Conservation (phyloP, 2,329 filamentous ascomycete species). For the Exophiala bonariae region DNA sequence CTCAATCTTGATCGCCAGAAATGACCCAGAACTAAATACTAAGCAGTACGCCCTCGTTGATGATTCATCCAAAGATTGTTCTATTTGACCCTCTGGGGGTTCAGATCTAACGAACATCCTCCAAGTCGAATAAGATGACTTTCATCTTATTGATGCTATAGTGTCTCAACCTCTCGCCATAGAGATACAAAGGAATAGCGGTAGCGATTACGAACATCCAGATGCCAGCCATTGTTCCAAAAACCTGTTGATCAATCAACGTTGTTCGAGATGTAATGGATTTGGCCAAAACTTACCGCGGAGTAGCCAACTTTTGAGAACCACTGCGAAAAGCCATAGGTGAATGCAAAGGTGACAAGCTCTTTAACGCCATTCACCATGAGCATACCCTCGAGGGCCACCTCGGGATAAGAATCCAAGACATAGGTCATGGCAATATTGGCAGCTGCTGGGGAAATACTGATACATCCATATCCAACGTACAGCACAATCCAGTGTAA, state of each 20-base stretch:
- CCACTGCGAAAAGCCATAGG: conserved; percentile 33
- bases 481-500: conserved; percentile 12
- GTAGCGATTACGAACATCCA: conserved; percentile 3
- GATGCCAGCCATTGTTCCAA: conserved; percentile 12
- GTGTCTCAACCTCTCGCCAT: conserved; percentile 2
- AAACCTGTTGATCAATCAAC: conserved; percentile 3
- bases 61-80: too few relatives aligned
- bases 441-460: not conserved
- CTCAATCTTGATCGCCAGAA: too few relatives aligned
- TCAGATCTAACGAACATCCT: too few relatives aligned
- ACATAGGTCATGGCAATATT: conserved; percentile 13
- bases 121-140: conserved; percentile 9
- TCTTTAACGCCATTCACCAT: conserved; percentile 33
- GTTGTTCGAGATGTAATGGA: not conserved
- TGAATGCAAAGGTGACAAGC: conserved; percentile 31
- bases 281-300: not conserved
- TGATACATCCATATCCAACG: conserved; percentile 10
- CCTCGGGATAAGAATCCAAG: conserved; percentile 10
- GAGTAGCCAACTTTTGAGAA: conserved; percentile 28
- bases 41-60: too few relatives aligned
- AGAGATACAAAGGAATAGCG: conserved; percentile 7
- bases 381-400: conserved; percentile 8
- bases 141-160: conserved; percentile 1
- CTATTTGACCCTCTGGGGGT: too few relatives aligned
- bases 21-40: too few relatives aligned